These are phyloP conservation scores for Nicotiana tomentosiformis DNA, from an alignment of 257 asterid genomes.

Conservation along the genomic window DNA sequence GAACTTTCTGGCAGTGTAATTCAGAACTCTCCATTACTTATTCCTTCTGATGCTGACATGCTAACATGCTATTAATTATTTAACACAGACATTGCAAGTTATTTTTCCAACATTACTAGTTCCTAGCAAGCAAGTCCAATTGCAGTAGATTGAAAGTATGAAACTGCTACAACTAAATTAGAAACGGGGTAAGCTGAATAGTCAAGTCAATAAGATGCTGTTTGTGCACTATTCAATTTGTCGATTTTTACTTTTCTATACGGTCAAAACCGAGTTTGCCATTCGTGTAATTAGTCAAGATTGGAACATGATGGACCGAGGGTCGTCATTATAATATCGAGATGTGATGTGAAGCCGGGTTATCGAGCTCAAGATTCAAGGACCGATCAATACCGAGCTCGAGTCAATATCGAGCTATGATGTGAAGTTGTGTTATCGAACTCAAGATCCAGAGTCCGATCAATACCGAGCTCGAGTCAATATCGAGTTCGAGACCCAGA, in stretches of 20 bases:
- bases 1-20: constrained; percentile 28
- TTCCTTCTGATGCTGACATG: background rate
- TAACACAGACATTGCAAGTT: background rate
- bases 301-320: too few species aligned
- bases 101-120: background rate
- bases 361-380: too few species aligned
- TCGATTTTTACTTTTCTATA: background rate
- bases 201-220: background rate
- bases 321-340: too few species aligned
- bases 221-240: background rate
- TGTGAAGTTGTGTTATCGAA: too few species aligned
- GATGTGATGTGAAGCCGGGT: too few species aligned
- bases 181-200: background rate
- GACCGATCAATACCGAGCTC: too few species aligned
- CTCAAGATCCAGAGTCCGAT: too few species aligned
- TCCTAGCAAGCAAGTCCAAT: background rate
- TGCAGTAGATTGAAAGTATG: background rate
- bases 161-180: background rate
- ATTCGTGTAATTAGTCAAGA: too few species aligned
- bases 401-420: too few species aligned
- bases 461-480: too few species aligned
- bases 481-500: too few species aligned
- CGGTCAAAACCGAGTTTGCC: too few species aligned
- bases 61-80: background rate
- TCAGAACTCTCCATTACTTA: constrained; percentile 3